Evolutionary conservation across 306 rosid genomes (phyloP).

Genomic region (Gastrolobium villosum): DNA sequence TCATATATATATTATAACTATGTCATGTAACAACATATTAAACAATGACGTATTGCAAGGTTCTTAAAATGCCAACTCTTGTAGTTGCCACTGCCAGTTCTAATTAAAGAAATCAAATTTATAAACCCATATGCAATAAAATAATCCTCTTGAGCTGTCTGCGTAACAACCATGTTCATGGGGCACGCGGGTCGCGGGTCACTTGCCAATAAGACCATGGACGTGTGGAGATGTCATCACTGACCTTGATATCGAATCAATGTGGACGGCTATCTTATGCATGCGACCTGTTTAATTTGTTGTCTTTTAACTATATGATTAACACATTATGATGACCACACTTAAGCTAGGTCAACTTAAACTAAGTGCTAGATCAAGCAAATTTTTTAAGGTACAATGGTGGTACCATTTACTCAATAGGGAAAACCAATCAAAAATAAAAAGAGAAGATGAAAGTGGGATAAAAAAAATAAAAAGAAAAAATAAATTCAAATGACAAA

Average conservation of each 20-base stretch:
- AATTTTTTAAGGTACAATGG: too few species aligned
- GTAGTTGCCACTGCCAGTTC: slow-evolving; percentile 44
- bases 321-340: slow-evolving; percentile 35
- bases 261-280: slow-evolving; percentile 44
- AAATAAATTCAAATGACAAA: too few species aligned
- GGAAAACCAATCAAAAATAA: too few species aligned
- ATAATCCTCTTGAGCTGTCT: neutral
- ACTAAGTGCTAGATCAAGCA: slow-evolving; percentile 25
- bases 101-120: slow-evolving; percentile 45
- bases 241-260: neutral
- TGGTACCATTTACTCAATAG: too few species aligned
- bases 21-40: neutral
- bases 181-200: slow-evolving; percentile 50
- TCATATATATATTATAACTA: neutral
- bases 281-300: slow-evolving; percentile 23
- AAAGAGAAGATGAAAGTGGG: too few species aligned
- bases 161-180: slow-evolving; percentile 30
- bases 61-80: slow-evolving; percentile 44
- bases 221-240: slow-evolving; percentile 45
- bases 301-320: slow-evolving; percentile 17
- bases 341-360: slow-evolving; percentile 35
- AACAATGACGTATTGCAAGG: neutral
- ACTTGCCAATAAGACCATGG: slow-evolving; percentile 32
- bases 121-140: slow-evolving; percentile 19
- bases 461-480: too few species aligned